Evolutionary conservation across 768 basidiomycete species (phyloP).

Genomic region (Suillus cothurnatus): DNA sequence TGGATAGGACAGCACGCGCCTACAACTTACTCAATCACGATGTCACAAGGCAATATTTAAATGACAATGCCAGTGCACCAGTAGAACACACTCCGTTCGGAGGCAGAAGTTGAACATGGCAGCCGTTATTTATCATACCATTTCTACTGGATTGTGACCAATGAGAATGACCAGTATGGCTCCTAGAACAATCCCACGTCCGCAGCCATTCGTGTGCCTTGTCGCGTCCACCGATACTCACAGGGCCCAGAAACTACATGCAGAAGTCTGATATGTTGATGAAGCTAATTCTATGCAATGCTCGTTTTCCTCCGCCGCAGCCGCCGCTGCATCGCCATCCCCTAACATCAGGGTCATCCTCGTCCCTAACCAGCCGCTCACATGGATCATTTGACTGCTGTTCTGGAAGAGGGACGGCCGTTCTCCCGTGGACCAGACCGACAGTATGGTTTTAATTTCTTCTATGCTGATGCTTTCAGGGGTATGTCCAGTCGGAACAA

Average conservation of each 20-base stretch:
- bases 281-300: constrained; percentile 49
- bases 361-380: constrained; percentile 20
- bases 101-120: constrained; percentile 46
- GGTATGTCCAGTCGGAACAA: neutral
- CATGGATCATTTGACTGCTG: constrained; percentile 14
- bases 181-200: constrained; percentile 71
- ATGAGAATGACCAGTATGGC: constrained; percentile 55
- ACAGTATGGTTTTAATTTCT: neutral
- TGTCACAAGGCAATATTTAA: constrained; percentile 46
- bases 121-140: constrained; percentile 60
- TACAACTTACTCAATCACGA: constrained; percentile 59
- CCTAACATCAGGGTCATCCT: constrained; percentile 39
- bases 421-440: neutral
- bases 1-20: constrained; percentile 80
- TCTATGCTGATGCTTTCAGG: neutral
- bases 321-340: constrained; percentile 26
- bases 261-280: constrained; percentile 54
- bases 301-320: constrained; percentile 39
- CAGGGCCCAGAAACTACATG: constrained; percentile 63
- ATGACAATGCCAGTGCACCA: constrained; percentile 59
- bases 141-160: constrained; percentile 78
- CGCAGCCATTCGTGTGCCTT: constrained; percentile 72
- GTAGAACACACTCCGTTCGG: constrained; percentile 84
- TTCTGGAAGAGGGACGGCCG: neutral
- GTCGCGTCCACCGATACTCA: constrained; percentile 5